Percentiles rank a stretch among this genome's conserved stretches.
Evolutionary conservation across 441 rosid genomes (phyloP).

Genomic region (Populus trichocarpa): DNA sequence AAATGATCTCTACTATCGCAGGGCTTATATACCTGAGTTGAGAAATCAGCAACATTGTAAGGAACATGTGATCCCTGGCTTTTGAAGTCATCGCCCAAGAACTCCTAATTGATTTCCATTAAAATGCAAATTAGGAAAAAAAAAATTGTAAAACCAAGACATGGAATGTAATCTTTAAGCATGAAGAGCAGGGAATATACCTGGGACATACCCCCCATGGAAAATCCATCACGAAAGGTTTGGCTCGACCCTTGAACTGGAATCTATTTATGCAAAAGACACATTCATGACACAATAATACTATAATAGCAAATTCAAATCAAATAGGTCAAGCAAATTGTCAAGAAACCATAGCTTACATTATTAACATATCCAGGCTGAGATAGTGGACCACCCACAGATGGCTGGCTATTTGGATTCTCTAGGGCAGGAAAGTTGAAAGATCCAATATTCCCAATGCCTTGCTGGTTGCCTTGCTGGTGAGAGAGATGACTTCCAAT

Average conservation of each 20-base stretch:
- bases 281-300: slow-evolving; percentile 6
- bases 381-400: slow-evolving; percentile 86
- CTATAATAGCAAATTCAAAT: background rate
- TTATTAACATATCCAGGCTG: slow-evolving; percentile 96
- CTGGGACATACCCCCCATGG: slow-evolving; percentile 97
- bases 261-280: slow-evolving; percentile 37
- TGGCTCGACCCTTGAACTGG: slow-evolving; percentile 86
- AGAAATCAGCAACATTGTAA: slow-evolving; percentile 79
- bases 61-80: slow-evolving; percentile 99
- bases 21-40: slow-evolving; percentile 65
- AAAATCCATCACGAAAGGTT: slow-evolving; percentile 93
- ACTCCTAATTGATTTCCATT: slow-evolving; percentile 52
- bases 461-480: slow-evolving; percentile 77
- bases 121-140: slow-evolving; percentile 7
- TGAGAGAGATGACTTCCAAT: slow-evolving; percentile 86
- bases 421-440: slow-evolving; percentile 72
- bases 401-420: slow-evolving; percentile 89
- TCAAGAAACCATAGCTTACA: slow-evolving; percentile 20
- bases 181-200: slow-evolving; percentile 31
- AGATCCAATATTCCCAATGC: slow-evolving; percentile 81
- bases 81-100: slow-evolving; percentile 94
- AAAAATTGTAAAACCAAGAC: slow-evolving; percentile 9
- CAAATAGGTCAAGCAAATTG: background rate
- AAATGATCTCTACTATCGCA: background rate
- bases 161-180: background rate